These are phyloP conservation scores for Clonostachys sp. DNA, from an alignment of 2,329 filamentous ascomycete genomes.

Conservation along the genomic window DNA sequence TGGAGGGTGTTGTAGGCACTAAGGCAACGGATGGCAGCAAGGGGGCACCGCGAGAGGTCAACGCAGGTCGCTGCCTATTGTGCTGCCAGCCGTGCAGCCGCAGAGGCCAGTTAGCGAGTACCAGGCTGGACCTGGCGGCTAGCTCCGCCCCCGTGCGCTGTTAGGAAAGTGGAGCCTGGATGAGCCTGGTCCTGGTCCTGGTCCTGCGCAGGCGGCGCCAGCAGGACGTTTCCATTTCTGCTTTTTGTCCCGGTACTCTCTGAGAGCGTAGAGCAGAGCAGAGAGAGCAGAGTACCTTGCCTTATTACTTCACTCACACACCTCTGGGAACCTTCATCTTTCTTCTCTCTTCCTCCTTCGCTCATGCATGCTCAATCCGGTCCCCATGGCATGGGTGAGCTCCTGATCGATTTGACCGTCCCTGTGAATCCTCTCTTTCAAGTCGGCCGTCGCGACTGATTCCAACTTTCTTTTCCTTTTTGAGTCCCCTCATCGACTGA, in stretches of 20 bases:
- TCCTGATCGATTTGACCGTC: conserved; percentile 6
- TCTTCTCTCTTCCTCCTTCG: conserved; percentile 16
- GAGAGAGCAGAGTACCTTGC: not conserved
- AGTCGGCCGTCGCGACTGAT: not conserved
- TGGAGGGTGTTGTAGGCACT: conserved; percentile 15
- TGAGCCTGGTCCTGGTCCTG: not conserved
- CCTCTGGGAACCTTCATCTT: conserved; percentile 4
- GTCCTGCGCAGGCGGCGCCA: not conserved
- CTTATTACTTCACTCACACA: not conserved
- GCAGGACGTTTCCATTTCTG: not conserved
- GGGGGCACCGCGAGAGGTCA: too few species aligned
- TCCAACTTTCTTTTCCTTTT: not conserved
- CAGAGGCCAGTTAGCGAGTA: conserved; percentile 13
- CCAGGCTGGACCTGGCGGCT: conserved; percentile 14
- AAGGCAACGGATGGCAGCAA: too few species aligned
- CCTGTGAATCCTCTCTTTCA: conserved; percentile 13
- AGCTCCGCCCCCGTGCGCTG: conserved; percentile 27
- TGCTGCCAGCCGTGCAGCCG: too few species aligned
- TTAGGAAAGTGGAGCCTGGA: conserved; percentile 10
- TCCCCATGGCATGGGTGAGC: conserved; percentile 17
- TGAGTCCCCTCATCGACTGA: conserved; percentile 1
- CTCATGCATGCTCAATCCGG: conserved; percentile 24
- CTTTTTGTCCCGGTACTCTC: not conserved
- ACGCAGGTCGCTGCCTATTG: too few species aligned
- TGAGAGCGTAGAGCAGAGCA: too few species aligned